phyloP scores from a whole-genome alignment of 129 eudicot species.

The Arctium minus region DNA sequence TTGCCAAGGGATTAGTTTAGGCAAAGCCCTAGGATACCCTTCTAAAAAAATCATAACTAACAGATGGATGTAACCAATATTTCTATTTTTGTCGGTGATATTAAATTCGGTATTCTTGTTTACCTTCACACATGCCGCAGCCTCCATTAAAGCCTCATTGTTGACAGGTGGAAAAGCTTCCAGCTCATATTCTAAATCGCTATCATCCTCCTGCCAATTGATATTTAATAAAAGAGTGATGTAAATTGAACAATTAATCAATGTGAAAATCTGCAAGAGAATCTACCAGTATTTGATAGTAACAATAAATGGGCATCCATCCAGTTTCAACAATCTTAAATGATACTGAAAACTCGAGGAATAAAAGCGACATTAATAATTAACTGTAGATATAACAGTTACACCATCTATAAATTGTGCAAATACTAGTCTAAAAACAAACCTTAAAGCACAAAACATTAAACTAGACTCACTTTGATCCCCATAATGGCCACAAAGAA shows the following conservation, averaged over 20 bases:
- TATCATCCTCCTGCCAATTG: conserved; percentile 79
- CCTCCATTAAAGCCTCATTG: conserved; percentile 69
- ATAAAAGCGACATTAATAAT: no score
- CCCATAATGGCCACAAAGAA: no score
- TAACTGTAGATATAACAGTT: no score
- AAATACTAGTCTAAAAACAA: no score
- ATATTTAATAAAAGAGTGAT: not conserved
- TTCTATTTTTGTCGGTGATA: not conserved
- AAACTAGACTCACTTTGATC: no score
- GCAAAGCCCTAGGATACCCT: no score
- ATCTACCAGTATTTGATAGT: not conserved
- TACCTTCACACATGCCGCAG: conserved; percentile 90
- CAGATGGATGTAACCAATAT: not conserved
- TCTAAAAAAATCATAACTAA: not conserved
- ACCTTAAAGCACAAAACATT: no score
- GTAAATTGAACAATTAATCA: not conserved
- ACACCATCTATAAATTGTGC: no score
- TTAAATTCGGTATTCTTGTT: not conserved
- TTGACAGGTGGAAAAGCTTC: conserved; percentile 75
- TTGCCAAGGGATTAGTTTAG: no score
- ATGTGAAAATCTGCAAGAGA: not conserved
- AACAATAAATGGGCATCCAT: not conserved
- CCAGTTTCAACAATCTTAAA: not conserved
- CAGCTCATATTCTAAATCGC: conserved; percentile 85
- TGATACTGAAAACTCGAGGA: not conserved